Conservation (phyloP, 805 yeast genomes). For the Zygosaccharomyces lentus region DNA sequence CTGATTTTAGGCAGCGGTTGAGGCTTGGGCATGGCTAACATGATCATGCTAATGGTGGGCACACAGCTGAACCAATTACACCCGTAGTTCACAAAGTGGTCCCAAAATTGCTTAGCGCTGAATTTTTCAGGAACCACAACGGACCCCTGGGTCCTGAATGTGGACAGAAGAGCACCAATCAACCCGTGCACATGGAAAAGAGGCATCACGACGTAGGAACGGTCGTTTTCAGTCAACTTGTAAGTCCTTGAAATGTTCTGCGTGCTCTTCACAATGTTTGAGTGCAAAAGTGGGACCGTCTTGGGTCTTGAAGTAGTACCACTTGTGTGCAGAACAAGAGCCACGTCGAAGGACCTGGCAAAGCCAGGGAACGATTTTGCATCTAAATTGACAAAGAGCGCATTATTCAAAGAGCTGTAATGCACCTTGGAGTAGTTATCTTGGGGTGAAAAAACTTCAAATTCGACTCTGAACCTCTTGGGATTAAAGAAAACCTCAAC, state of each 20-base stretch:
- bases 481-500: slow-evolving; percentile 50
- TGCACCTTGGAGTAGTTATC: slow-evolving; percentile 25
- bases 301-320: slow-evolving; percentile 78
- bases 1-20: slow-evolving; percentile 49
- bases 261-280: slow-evolving; percentile 57
- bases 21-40: slow-evolving; percentile 52
- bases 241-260: slow-evolving; percentile 57
- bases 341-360: slow-evolving; percentile 49
- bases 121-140: slow-evolving; percentile 60
- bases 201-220: slow-evolving; percentile 69
- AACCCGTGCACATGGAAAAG: slow-evolving; percentile 74
- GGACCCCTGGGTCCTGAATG: slow-evolving; percentile 56
- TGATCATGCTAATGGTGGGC: slow-evolving; percentile 69
- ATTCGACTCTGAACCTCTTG: slow-evolving; percentile 42
- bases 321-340: slow-evolving; percentile 64
- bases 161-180: slow-evolving; percentile 59
- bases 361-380: slow-evolving; percentile 38
- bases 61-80: slow-evolving; percentile 76
- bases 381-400: slow-evolving; percentile 32
- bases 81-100: slow-evolving; percentile 44
- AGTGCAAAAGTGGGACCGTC: slow-evolving; percentile 67
- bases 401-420: slow-evolving; percentile 27
- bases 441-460: slow-evolving; percentile 30
- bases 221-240: slow-evolving; percentile 44
- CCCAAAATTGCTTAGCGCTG: slow-evolving; percentile 60